Evolutionary conservation across 1,284 basidiomycete species (phyloP).

Genomic region (Papiliotrema laurentii): DNA sequence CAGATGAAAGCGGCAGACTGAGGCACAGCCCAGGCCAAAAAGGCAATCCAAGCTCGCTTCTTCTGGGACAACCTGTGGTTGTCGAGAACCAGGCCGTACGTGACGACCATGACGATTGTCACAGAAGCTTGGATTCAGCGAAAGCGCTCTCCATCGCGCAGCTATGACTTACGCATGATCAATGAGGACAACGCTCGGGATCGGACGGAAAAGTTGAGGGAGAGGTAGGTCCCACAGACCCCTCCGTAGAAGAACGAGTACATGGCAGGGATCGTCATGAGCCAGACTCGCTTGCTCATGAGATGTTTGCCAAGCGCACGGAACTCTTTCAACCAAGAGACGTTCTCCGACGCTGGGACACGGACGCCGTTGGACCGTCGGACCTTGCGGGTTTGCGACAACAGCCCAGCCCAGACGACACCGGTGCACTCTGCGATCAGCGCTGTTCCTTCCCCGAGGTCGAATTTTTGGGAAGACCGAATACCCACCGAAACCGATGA

Average conservation of each 20-base stretch:
- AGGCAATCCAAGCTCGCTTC: slow-evolving; percentile 16
- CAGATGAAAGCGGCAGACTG: slow-evolving; percentile 26
- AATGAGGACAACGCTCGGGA: slow-evolving; percentile 33
- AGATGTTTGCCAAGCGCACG: slow-evolving; percentile 16
- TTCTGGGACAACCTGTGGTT: slow-evolving; percentile 13
- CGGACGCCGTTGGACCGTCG: slow-evolving; percentile 23
- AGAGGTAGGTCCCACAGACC: slow-evolving; percentile 26
- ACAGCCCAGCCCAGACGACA: slow-evolving; percentile 16
- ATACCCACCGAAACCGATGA: slow-evolving; percentile 23
- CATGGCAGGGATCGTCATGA: slow-evolving; percentile 26
- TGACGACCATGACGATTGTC: slow-evolving; percentile 13
- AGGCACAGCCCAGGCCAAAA: slow-evolving; percentile 21
- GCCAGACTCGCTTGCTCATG: slow-evolving; percentile 13
- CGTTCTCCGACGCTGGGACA: slow-evolving; percentile 15
- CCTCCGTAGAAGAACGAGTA: slow-evolving; percentile 32
- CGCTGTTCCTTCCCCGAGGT: too few species aligned
- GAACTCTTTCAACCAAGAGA: slow-evolving; percentile 21
- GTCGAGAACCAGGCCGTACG: slow-evolving; percentile 25
- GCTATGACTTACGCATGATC: slow-evolving; percentile 20
- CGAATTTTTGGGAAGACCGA: slow-evolving; percentile 1
- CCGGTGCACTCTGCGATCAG: slow-evolving; percentile 16
- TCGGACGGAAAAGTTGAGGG: slow-evolving; percentile 29
- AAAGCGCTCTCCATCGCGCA: background rate
- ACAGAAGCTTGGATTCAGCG: slow-evolving; percentile 7
- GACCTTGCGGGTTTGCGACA: slow-evolving; percentile 24